Percentiles rank a stretch among this genome's conserved stretches.
Conservation (phyloP, 176 grass and related monocot genomes). For the Raddia distichophylla region DNA sequence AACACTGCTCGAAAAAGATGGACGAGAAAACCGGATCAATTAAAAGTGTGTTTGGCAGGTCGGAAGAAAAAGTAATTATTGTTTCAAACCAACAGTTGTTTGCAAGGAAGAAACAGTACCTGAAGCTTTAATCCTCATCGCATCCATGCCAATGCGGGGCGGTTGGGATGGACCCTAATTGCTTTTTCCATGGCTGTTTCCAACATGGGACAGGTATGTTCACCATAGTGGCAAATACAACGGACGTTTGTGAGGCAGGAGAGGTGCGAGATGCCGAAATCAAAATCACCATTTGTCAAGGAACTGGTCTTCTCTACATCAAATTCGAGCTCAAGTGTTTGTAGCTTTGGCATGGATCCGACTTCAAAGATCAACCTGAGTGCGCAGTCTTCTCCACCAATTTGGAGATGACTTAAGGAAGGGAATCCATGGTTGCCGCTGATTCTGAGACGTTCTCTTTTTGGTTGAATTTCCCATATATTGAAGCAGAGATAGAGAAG, state of each 20-base stretch:
- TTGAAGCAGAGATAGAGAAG: not conserved
- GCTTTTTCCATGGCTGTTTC: not conserved
- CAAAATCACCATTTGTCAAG: conserved; percentile 1
- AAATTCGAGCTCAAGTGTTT: not conserved
- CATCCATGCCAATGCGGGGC: conserved; percentile 1
- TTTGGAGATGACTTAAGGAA: not conserved
- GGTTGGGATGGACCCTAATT: not conserved
- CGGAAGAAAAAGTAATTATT: not conserved
- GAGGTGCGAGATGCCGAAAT: conserved; percentile 1
- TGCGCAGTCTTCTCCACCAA: not conserved
- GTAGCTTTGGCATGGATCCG: conserved; percentile 3
- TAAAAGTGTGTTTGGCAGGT: no score
- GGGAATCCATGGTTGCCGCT: not conserved
- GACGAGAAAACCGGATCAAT: not conserved
- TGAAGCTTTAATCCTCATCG: not conserved
- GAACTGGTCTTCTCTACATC: not conserved
- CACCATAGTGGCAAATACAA: not conserved
- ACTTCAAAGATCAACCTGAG: not conserved
- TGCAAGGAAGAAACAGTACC: not conserved
- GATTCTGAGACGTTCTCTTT: not conserved
- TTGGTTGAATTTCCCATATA: not conserved
- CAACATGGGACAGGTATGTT: not conserved
- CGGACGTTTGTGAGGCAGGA: not conserved
- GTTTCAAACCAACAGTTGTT: not conserved
- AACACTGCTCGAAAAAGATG: not conserved